These are phyloP conservation scores for Geranium brycei DNA, from an alignment of 345 rosid species.

Conservation along the genomic window DNA sequence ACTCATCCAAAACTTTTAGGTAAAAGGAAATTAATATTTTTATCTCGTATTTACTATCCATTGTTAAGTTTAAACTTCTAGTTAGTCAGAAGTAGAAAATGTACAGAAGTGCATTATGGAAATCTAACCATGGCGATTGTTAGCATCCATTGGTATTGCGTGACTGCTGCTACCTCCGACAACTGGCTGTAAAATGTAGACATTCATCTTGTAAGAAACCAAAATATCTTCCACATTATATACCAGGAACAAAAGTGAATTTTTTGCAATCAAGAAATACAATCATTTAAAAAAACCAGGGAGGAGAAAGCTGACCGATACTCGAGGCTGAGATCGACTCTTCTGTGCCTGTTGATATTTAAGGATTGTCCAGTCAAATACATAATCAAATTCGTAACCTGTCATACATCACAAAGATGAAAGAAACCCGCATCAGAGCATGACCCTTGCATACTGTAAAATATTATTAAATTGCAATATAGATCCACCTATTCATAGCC, in stretches of 20 bases:
- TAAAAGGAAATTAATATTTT: not conserved
- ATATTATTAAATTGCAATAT: not conserved
- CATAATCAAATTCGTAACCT: slow-evolving; percentile 36
- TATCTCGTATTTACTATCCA: not conserved
- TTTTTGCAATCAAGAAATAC: slow-evolving; percentile 1
- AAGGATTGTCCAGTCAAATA: slow-evolving; percentile 46
- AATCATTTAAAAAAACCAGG: not conserved
- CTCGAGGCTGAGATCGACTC: slow-evolving; percentile 43
- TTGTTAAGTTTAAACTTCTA: not conserved
- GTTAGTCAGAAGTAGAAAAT: not conserved
- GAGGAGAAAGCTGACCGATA: slow-evolving; percentile 27
- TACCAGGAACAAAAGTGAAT: not conserved
- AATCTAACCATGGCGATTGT: slow-evolving; percentile 59
- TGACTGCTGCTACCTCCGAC: slow-evolving; percentile 55
- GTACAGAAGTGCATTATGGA: not conserved
- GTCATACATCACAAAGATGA: slow-evolving; percentile 4
- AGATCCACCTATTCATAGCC: not conserved
- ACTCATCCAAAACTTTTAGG: not conserved
- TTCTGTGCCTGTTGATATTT: slow-evolving; percentile 56
- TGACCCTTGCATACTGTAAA: not conserved
- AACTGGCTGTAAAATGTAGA: slow-evolving; percentile 34
- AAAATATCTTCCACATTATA: slow-evolving; percentile 7
- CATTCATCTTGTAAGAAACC: slow-evolving; percentile 6
- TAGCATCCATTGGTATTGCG: slow-evolving; percentile 35
- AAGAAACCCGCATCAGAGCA: not conserved